A percentile compares a stretch with the other conserved stretches of the same genome.
Evolutionary conservation across 2,329 filamentous ascomycete species (phyloP).

Genomic region (Parascedosporium putredinis): DNA sequence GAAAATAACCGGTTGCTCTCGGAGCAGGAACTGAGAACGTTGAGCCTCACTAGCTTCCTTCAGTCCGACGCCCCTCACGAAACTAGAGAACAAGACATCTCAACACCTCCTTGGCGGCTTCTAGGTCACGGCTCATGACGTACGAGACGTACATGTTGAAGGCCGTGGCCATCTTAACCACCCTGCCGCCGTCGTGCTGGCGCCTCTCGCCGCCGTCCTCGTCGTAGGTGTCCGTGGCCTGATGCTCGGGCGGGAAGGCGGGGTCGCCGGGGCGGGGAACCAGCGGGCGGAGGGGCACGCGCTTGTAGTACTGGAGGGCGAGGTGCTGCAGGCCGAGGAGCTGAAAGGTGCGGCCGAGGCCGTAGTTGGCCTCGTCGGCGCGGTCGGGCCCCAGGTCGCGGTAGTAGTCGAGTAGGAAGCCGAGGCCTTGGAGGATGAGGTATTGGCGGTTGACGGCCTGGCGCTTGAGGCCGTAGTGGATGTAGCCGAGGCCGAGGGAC

Average conservation of each 20-base stretch:
- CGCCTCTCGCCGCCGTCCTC: not conserved
- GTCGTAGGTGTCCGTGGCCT: not conserved
- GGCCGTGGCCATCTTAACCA: conserved; percentile 4
- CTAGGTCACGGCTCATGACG: conserved; percentile 7
- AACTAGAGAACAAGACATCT: conserved; percentile 1
- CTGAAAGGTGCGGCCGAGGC: conserved; percentile 6
- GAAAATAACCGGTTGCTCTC: not conserved
- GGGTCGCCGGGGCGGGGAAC: not conserved
- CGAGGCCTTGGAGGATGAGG: conserved; percentile 72
- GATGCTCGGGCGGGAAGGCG: not conserved
- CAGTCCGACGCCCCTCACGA: too few species aligned
- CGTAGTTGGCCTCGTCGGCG: conserved; percentile 7
- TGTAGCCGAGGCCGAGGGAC: conserved; percentile 71
- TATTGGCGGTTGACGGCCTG: conserved; percentile 86
- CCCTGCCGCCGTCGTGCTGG: conserved; percentile 5
- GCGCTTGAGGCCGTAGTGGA: conserved; percentile 81
- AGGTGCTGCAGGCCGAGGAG: conserved; percentile 8
- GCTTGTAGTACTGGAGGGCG: conserved; percentile 4
- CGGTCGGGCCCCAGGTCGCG: conserved; percentile 37
- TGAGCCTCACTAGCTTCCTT: too few species aligned
- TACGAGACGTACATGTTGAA: conserved; percentile 8
- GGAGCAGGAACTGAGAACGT: too few species aligned
- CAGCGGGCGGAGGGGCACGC: not conserved
- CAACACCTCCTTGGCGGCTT: conserved; percentile 6
- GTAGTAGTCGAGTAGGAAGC: conserved; percentile 64